Evolutionary conservation across 176 grass and related monocot species (phyloP).

Genomic region (Oryza australiensis): DNA sequence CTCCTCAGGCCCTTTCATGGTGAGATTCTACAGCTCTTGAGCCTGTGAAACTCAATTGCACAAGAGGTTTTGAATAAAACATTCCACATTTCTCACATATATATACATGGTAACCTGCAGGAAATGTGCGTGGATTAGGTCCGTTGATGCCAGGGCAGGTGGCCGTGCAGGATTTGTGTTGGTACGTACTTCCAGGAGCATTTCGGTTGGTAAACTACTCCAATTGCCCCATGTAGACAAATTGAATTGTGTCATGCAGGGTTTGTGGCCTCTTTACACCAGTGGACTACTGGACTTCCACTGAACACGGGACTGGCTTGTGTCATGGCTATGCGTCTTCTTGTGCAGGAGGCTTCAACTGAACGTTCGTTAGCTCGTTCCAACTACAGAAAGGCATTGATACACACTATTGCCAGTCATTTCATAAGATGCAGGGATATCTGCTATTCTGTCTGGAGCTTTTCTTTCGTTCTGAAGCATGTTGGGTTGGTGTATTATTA

Average conservation of each 20-base stretch:
- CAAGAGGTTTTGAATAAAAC: constrained; percentile 23
- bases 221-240: constrained; percentile 22
- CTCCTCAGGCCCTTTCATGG: constrained; percentile 42
- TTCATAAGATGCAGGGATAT: background rate
- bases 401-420: background rate
- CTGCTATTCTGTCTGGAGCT: background rate
- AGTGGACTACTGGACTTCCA: constrained; percentile 15
- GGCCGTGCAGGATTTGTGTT: background rate
- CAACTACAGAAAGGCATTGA: constrained; percentile 23
- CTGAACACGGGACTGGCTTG: background rate
- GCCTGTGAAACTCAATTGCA: background rate
- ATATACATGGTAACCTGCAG: constrained; percentile 17
- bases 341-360: constrained; percentile 33
- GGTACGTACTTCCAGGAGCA: constrained; percentile 27
- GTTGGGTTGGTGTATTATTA: background rate
- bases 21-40: background rate
- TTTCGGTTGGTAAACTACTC: constrained; percentile 42
- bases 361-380: constrained; percentile 39
- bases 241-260: background rate
- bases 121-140: constrained; percentile 32
- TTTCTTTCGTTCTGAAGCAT: background rate
- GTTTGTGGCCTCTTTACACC: constrained; percentile 35
- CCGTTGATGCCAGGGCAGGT: constrained; percentile 22
- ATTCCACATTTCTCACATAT: background rate
- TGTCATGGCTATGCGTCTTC: constrained; percentile 23